phyloP scores from a whole-genome alignment of 306 rosid genomes.

The Trifolium repens region DNA sequence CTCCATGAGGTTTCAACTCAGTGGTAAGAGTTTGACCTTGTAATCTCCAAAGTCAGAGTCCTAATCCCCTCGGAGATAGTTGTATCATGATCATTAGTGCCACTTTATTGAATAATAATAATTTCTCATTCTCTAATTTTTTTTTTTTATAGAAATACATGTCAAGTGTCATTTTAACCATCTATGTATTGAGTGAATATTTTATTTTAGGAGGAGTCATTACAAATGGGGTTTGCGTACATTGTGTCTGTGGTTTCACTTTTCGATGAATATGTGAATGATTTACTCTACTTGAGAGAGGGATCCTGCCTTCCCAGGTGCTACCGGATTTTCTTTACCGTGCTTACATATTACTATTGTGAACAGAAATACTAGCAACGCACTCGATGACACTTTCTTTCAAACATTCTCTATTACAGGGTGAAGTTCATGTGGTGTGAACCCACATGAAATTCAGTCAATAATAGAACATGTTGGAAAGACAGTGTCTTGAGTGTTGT shows the following conservation, averaged over 20 bases:
- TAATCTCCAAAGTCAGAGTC: neutral
- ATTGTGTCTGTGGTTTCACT: conserved; percentile 69
- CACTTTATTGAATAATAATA: neutral
- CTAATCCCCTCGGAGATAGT: neutral
- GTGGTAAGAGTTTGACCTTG: neutral
- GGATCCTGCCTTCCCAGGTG: conserved; percentile 91
- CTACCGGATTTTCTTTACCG: neutral
- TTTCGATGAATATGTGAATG: conserved; percentile 86
- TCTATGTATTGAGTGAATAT: neutral
- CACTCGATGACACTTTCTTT: neutral
- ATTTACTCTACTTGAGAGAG: conserved; percentile 75
- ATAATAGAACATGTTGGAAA: neutral
- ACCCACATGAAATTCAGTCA: neutral
- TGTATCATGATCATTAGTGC: neutral
- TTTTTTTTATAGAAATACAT: neutral
- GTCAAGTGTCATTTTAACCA: conserved; percentile 8
- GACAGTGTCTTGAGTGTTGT: neutral
- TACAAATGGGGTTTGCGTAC: conserved; percentile 71
- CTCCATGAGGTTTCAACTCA: neutral
- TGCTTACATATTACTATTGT: neutral
- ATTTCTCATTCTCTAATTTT: neutral
- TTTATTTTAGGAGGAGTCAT: conserved; percentile 63
- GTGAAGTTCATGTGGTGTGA: neutral
- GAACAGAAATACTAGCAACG: neutral
- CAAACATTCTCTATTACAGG: neutral